Percentiles rank a stretch among this genome's conserved stretches.
phyloP scores from a whole-genome alignment of 257 asterid genomes.

The Capsicum pubescens region DNA sequence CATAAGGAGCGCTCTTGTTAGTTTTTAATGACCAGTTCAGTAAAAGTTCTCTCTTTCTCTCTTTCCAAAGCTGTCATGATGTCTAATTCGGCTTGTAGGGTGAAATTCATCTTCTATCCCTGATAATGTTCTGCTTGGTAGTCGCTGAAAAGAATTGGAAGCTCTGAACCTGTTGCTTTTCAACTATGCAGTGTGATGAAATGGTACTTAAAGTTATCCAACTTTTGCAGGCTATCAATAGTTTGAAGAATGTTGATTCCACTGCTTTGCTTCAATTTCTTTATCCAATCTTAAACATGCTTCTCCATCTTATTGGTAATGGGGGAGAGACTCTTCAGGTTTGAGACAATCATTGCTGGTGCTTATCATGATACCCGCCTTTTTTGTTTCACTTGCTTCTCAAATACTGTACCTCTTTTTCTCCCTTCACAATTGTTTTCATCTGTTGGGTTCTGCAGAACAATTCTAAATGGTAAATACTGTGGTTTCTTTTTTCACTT shows the following conservation, averaged over 20 bases:
- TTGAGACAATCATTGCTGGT: constrained; percentile 24
- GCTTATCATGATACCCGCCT: constrained; percentile 21
- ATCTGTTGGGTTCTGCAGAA: not conserved
- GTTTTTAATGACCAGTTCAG: not conserved
- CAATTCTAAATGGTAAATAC: constrained; percentile 16
- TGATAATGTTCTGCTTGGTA: not conserved
- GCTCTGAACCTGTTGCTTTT: constrained; percentile 1
- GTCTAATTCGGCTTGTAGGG: not conserved
- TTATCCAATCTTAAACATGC: constrained; percentile 97
- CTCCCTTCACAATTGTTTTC: constrained; percentile 25
- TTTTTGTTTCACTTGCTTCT: constrained; percentile 22
- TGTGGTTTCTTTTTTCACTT: constrained; percentile 29
- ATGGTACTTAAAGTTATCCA: constrained; percentile 5
- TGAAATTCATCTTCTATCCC: not conserved
- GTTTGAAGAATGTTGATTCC: constrained; percentile 98
- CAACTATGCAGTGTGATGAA: constrained; percentile 19
- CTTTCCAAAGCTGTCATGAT: not conserved
- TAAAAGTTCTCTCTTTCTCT: not conserved
- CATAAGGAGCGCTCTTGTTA: constrained; percentile 21
- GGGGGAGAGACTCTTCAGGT: constrained; percentile 99
- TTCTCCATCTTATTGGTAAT: constrained; percentile 98
- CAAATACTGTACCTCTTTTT: constrained; percentile 12
- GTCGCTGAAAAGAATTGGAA: not conserved
- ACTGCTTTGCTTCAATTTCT: constrained; percentile 98
- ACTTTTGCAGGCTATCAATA: constrained; percentile 87